These are phyloP conservation scores for Carex parvula DNA, from an alignment of 176 grass and related monocot species.

Conservation along the genomic window DNA sequence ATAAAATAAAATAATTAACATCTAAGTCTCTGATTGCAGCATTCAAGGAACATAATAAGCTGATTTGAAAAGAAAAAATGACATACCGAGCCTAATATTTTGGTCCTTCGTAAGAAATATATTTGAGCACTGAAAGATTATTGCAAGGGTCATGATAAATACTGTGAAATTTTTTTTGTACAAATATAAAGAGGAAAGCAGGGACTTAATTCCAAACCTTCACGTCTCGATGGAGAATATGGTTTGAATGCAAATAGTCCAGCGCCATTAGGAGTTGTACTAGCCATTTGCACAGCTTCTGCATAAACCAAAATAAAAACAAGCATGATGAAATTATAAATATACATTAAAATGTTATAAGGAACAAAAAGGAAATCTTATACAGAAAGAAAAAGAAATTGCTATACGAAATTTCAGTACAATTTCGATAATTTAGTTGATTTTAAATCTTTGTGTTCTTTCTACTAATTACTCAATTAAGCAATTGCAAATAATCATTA, in stretches of 20 bases:
- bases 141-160: constrained; percentile 26
- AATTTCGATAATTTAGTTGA: not conserved
- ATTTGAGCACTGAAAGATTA: constrained; percentile 78
- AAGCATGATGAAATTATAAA: not conserved
- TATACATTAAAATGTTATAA: not conserved
- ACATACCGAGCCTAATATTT: constrained; percentile 81
- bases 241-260: constrained; percentile 79
- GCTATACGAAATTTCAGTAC: not conserved
- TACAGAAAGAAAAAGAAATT: not conserved
- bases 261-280: constrained; percentile 91
- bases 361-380: not conserved
- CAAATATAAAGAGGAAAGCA: constrained; percentile 15
- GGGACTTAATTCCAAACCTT: constrained; percentile 51
- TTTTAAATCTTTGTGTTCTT: not conserved
- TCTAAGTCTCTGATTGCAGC: not conserved
- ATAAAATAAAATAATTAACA: constrained; percentile 20
- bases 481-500: not conserved
- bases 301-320: constrained; percentile 26
- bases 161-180: not conserved
- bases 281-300: constrained; percentile 84
- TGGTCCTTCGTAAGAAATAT: constrained; percentile 93
- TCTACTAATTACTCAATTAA: not conserved
- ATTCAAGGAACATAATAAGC: not conserved
- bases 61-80: not conserved
- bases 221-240: constrained; percentile 96